Evolutionary conservation across 805 yeast genomes (phyloP).

Genomic region (Candida methanosorbosa): DNA sequence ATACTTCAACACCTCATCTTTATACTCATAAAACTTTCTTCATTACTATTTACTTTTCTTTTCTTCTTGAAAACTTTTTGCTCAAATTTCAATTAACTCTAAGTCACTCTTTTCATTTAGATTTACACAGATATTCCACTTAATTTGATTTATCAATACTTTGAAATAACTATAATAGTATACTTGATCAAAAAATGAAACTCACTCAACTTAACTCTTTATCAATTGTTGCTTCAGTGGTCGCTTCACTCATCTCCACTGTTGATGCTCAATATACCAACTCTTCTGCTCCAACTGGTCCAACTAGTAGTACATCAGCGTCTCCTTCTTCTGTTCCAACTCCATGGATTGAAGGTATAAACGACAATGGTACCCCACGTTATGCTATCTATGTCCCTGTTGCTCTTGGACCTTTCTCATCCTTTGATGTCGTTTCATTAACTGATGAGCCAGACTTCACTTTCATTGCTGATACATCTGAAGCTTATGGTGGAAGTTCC

Average conservation of each 20-base stretch:
- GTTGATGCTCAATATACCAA: constrained; percentile 3
- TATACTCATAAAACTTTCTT: no score
- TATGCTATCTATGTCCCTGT: constrained; percentile 13
- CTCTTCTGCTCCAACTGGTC: constrained; percentile 2
- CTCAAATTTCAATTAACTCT: no score
- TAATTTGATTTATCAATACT: no score
- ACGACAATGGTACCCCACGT: constrained; percentile 10
- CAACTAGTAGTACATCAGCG: constrained; percentile 8
- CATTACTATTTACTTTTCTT: no score
- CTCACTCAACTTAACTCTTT: not conserved
- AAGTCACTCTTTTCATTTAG: no score
- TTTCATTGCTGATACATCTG: constrained; percentile 11
- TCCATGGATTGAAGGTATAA: constrained; percentile 12
- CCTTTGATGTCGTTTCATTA: constrained; percentile 9
- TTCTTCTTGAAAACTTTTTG: no score
- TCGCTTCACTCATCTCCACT: no score
- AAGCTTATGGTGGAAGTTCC: constrained; percentile 2
- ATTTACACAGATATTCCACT: no score
- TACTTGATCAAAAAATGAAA: constrained; percentile 1
- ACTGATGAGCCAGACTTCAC: constrained; percentile 9
- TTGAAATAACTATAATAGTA: no score
- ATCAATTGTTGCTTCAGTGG: not conserved
- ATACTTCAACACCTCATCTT: no score
- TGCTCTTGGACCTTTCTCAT: constrained; percentile 10
- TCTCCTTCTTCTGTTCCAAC: constrained; percentile 1